Evolutionary conservation across 768 basidiomycete genomes (phyloP).

Genomic region (Cystofilobasidium bisporidii): DNA sequence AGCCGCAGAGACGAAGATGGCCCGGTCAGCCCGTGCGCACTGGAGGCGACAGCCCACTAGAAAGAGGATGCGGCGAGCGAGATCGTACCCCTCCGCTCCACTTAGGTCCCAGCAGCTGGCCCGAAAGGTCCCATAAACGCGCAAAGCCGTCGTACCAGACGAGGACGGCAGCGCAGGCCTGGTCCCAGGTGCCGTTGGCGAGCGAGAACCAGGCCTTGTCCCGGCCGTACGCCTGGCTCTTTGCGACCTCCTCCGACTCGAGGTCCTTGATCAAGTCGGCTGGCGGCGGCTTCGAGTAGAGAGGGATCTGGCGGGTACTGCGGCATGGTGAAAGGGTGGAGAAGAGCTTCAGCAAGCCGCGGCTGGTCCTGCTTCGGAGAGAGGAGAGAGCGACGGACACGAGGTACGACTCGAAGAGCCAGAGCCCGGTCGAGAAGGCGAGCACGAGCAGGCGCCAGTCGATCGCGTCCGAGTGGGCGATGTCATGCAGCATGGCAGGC

Average conservation of each 20-base stretch:
- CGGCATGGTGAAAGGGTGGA: not conserved
- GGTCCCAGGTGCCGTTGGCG: slow-evolving; percentile 62
- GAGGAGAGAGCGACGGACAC: slow-evolving; percentile 49
- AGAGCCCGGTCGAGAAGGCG: slow-evolving; percentile 61
- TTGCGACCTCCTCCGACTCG: slow-evolving; percentile 56
- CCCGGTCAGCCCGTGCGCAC: too few relatives aligned
- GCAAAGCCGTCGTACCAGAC: slow-evolving; percentile 57
- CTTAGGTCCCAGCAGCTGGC: slow-evolving; percentile 2
- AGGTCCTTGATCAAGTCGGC: not conserved
- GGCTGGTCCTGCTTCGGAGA: slow-evolving; percentile 1
- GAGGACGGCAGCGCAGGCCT: slow-evolving; percentile 58
- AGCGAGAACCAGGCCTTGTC: slow-evolving; percentile 81
- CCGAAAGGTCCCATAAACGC: slow-evolving; percentile 32
- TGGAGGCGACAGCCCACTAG: too few relatives aligned
- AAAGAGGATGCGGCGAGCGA: too few relatives aligned
- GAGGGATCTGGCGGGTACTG: slow-evolving; percentile 69
- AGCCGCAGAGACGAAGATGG: not conserved
- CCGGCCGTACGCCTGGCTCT: slow-evolving; percentile 81
- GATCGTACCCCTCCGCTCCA: slow-evolving; percentile 23
- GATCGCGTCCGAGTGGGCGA: slow-evolving; percentile 30
- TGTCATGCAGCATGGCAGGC: not conserved
- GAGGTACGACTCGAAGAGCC: slow-evolving; percentile 78
- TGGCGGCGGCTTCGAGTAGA: slow-evolving; percentile 58
- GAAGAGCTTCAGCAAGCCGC: not conserved
- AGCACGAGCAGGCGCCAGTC: slow-evolving; percentile 80